Percentiles rank a stretch among this genome's conserved stretches.
Evolutionary conservation across 768 basidiomycete species (phyloP).

Genomic region (Trametes villosa): DNA sequence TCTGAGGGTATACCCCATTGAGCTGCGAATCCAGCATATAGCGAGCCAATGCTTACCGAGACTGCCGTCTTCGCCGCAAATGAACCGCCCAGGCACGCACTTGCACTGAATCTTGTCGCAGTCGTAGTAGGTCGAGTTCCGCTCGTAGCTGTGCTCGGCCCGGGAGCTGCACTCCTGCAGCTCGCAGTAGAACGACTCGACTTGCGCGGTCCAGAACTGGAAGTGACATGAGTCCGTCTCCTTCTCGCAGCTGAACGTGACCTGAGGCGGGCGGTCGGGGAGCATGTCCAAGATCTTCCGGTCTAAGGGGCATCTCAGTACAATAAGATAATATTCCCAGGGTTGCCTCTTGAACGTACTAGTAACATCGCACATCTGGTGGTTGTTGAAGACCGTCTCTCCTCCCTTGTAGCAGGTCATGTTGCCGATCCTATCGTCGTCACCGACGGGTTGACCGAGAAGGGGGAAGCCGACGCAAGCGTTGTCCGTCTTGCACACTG

Average conservation of each 20-base stretch:
- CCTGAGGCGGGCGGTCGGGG: conserved; percentile 90
- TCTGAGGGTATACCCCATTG: conserved; percentile 49
- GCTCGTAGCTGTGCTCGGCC: conserved; percentile 55
- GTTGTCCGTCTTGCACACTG: conserved; percentile 85
- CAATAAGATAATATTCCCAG: neutral
- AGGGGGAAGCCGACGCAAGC: conserved; percentile 84
- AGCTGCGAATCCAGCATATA: neutral
- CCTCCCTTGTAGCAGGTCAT: conserved; percentile 97
- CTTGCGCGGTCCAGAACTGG: conserved; percentile 96
- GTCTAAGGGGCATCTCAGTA: conserved; percentile 51
- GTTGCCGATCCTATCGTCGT: conserved; percentile 49
- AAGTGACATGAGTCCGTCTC: conserved; percentile 74
- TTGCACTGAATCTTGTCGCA: conserved; percentile 88
- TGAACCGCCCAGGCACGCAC: conserved; percentile 92
- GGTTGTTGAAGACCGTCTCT: conserved; percentile 90
- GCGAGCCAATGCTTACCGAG: conserved; percentile 64
- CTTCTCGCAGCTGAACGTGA: conserved; percentile 91
- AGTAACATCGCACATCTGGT: conserved; percentile 98
- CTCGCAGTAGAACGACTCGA: conserved; percentile 96
- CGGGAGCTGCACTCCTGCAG: conserved; percentile 69
- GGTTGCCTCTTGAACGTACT: conserved; percentile 66
- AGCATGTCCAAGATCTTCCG: conserved; percentile 94
- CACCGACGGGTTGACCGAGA: conserved; percentile 42
- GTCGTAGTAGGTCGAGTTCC: conserved; percentile 74
- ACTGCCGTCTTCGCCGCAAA: conserved; percentile 95